These are phyloP conservation scores for Cucumis sativus DNA, from an alignment of 306 rosid genomes.

Conservation along the genomic window DNA sequence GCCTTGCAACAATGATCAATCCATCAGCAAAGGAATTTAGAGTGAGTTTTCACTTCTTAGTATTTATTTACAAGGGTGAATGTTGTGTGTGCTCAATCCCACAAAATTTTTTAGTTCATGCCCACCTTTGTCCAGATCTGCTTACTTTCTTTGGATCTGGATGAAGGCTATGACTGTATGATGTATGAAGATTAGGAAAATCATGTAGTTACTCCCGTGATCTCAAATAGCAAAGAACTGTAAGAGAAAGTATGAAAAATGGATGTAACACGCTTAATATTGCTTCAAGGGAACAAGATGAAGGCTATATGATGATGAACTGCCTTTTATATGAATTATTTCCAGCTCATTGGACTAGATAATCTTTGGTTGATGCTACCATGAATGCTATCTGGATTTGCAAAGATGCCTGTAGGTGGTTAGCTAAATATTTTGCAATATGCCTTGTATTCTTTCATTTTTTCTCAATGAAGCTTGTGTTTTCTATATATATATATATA, in stretches of 20 bases:
- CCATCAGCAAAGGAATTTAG: conserved; percentile 85
- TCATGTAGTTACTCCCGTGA: conserved; percentile 35
- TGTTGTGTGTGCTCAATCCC: not conserved
- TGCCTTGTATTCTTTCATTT: too few species aligned
- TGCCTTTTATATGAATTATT: not conserved
- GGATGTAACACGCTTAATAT: conserved; percentile 39
- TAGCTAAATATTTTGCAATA: not conserved
- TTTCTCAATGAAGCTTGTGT: too few species aligned
- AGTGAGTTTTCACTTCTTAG: conserved; percentile 35
- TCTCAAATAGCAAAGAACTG: conserved; percentile 3
- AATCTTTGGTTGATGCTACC: not conserved
- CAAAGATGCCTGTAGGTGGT: not conserved
- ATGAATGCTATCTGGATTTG: not conserved
- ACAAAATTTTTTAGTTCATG: not conserved
- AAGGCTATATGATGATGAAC: not conserved
- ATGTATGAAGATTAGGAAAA: not conserved
- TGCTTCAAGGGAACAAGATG: conserved; percentile 98
- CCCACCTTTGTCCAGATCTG: not conserved
- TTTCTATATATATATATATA: too few species aligned
- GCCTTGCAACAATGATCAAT: conserved; percentile 77
- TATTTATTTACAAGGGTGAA: not conserved
- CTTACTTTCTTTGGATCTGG: not conserved
- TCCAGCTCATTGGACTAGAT: not conserved
- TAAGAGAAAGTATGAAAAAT: conserved; percentile 7
- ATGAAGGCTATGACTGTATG: not conserved